Evolutionary conservation across 164 flowering plant species (phyloP), one percentile per base, ranked within the genome.

Genomic region (Dillenia turbinata): DNA sequence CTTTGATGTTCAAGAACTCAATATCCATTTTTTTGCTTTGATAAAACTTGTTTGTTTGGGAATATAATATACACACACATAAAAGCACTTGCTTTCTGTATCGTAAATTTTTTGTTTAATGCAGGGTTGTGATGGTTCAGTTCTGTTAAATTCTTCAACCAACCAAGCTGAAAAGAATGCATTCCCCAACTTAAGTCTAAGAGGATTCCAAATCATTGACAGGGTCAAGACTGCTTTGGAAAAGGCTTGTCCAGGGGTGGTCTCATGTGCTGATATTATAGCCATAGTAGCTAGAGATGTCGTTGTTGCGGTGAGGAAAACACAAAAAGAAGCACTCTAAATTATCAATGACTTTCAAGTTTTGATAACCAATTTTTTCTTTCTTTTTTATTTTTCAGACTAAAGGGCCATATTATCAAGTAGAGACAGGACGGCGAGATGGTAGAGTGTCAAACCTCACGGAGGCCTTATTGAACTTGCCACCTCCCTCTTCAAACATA

Each of bases 121-220:
- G 53, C 77, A 85, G 89, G 93, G 90, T 0, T 87, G 93, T 57
- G 93, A 87, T 54, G 94, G 81, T 0, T 87, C 94, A 0, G 71
- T 87, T 52, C 79, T 87, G 1, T n/a, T 87, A 49, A 75, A 83
- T 49, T 73, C 83, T 0, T 72, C 87, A 2, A 24, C 12, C 12
- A 75, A 57, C 15, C 66, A 64, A 57, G 75, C 84, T 0, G 93
- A 87, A 71, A 87, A 82, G 65, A 69, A 59, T 43, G 75, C 81
- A 6, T 0, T 17, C 16, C 81, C 87, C 10, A 87, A 83, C 60
- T 69, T 11, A 47, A 61, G 67, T 40, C 64, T 87, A 1, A 63
- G 83, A 70, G 93, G 90, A 16, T 85, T 59, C 52, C 62, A 79
- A 4, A 73, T 82, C 4, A 74, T 85, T 12, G 90, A 86, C 44